Evolutionary conservation across 2,329 filamentous ascomycete genomes (phyloP), one percentile per base, ranked within the genome.

Genomic region (Paraphoma chrysanthemicola): DNA sequence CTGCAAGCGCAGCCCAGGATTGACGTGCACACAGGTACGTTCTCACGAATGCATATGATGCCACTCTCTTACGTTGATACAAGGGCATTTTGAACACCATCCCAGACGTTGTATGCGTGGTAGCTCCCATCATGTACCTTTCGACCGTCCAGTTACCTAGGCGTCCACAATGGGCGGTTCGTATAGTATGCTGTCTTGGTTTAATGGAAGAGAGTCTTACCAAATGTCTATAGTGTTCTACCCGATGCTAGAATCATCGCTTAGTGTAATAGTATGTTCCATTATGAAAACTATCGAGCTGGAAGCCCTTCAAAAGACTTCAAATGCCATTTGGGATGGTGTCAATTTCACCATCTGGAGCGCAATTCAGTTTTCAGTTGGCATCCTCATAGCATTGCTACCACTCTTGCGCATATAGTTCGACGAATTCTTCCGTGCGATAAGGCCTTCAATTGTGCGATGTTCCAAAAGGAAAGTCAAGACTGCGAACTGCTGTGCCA

Each of bases 121-220:
- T 64, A 8, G 71, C 69, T 16, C 70, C 70, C 4, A 43, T 73
- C 12, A 63, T 71, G 18, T 73, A 72, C 10, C 61, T 73, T 3
- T 63, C 60, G 7, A 62, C 56, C 30, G 56, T 73, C 0, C 67
- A 73, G 47, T 42, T 72, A 11, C 51, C 53, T 7, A 57, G 53
- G 6, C 62, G 62, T 23, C 72, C 70, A 1, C 67, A 71, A 55
- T 69, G 60, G 67, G 69, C 69, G 3, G 63, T 73, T 10, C 59
- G 71, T 28, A 30, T 60, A 10, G 70, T 73, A 3, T 73, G 72
- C 44, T 57, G 70, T 8, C 56, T 73, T 16, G 66, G 70, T 59
- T 57, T 72, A 10, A 59, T 67, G 70, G 72, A 60, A 60, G 71
- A 23, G 23, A 23, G 23, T 23, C 56, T 1, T 10, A 10, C 29